These are phyloP conservation scores for Nakaseomyces delphensis DNA, from an alignment of 1,139 yeast species.

Conservation along the genomic window DNA sequence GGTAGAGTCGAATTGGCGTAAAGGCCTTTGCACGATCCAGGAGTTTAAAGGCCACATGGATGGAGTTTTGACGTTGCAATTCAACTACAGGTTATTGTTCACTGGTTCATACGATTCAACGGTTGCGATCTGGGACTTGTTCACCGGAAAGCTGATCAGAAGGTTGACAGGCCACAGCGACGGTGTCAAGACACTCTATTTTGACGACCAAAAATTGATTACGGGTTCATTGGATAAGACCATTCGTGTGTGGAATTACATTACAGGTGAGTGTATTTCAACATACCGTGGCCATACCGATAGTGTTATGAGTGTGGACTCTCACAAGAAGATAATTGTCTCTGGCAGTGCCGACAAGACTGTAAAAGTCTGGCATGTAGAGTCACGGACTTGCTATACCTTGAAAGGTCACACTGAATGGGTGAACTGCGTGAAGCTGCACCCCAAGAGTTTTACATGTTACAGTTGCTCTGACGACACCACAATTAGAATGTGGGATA, in stretches of 20 bases:
- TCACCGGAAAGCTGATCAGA: conserved; percentile 66
- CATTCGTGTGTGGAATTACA: conserved; percentile 91
- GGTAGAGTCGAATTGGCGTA: conserved; percentile 91
- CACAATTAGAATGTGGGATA: conserved; percentile 92
- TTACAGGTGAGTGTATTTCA: conserved; percentile 87
- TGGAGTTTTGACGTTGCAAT: conserved; percentile 80
- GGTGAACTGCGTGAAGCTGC: conserved; percentile 85
- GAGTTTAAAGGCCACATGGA: conserved; percentile 79
- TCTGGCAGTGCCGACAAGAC: conserved; percentile 91
- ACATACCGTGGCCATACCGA: conserved; percentile 91
- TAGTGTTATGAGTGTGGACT: conserved; percentile 64
- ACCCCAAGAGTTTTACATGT: conserved; percentile 65
- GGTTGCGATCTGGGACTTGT: conserved; percentile 82
- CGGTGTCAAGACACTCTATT: conserved; percentile 75
- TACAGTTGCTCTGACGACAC: conserved; percentile 89
- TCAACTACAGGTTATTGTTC: conserved; percentile 65
- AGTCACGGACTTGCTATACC: conserved; percentile 83
- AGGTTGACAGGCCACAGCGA: conserved; percentile 75
- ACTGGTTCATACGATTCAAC: conserved; percentile 90
- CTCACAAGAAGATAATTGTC: conserved; percentile 72
- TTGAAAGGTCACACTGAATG: conserved; percentile 88
- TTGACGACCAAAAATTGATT: conserved; percentile 80
- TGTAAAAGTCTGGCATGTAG: conserved; percentile 94
- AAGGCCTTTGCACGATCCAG: conserved; percentile 57
- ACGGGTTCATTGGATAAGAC: conserved; percentile 90